Evolutionary conservation across 2,329 filamentous ascomycete genomes (phyloP).

Genomic region (Talaromyces sp.): DNA sequence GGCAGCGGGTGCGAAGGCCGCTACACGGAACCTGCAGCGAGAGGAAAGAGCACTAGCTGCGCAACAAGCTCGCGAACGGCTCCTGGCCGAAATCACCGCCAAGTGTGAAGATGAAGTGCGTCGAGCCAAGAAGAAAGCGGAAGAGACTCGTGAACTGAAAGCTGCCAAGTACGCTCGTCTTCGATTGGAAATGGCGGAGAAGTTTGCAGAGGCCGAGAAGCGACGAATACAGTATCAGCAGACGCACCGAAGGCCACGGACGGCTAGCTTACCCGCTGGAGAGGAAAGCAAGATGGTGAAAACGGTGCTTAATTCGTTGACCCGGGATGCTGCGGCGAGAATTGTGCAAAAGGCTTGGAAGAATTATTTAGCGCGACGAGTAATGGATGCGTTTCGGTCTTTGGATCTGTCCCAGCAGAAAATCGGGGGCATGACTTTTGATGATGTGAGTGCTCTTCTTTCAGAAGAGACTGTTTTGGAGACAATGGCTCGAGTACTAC

Average conservation of each 20-base stretch:
- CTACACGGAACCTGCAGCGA: constrained; percentile 54
- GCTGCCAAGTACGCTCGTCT: constrained; percentile 59
- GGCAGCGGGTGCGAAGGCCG: constrained; percentile 60
- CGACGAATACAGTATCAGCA: constrained; percentile 51
- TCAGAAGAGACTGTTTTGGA: constrained; percentile 52
- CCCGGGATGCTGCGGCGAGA: constrained; percentile 52
- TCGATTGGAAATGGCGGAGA: constrained; percentile 62
- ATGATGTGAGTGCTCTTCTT: constrained; percentile 57
- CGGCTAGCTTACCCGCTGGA: constrained; percentile 48
- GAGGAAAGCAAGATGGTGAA: constrained; percentile 43
- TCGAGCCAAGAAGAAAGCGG: constrained; percentile 63
- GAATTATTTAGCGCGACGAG: constrained; percentile 46
- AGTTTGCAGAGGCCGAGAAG: constrained; percentile 61
- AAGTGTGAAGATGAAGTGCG: constrained; percentile 65
- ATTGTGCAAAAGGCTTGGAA: constrained; percentile 60
- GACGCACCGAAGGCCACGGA: constrained; percentile 49
- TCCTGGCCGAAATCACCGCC: constrained; percentile 62
- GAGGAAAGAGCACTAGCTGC: constrained; percentile 63
- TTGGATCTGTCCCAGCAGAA: constrained; percentile 54
- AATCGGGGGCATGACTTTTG: constrained; percentile 54
- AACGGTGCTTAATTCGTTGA: constrained; percentile 39
- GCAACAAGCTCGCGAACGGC: constrained; percentile 60
- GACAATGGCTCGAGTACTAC: constrained; percentile 54
- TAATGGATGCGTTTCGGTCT: constrained; percentile 50
- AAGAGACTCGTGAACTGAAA: constrained; percentile 63